Evolutionary conservation across 805 yeast genomes (phyloP), one percentile per base, ranked within the genome.

Genomic region (Teunomyces aglyptinius): DNA sequence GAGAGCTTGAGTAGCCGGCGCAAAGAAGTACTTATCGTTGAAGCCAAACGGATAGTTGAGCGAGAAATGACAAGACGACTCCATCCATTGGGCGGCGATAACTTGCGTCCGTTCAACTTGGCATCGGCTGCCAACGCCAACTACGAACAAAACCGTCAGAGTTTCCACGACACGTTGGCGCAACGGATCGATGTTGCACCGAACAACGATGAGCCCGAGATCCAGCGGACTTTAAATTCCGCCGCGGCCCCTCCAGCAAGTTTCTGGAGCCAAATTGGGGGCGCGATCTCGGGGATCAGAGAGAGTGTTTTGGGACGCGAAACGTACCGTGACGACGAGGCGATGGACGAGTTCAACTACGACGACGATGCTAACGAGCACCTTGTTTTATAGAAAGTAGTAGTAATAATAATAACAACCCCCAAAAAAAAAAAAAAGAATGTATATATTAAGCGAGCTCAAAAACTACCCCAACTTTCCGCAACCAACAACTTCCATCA

Each of bases 31-130:
- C 51, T 70, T 3, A 70, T 72, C 35, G 73, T 63, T 3, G 77
- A 72, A 53, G 76, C 75, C 10, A 72, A 70, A 47, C 47, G 76
- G n/a, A 67, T 70, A 3, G 59, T 71, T 5, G 55, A 64, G 34
- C 52, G 73, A 51, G 76, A 72, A 49, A 40, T 59, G 40, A 49
- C 57, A 13, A 64, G 60, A 38, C 57, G 73, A 31, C 56, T 54
- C 55, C 50, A 53, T 16, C 49, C 55, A 13, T 41, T 47, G 20
- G 38, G 53, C 2, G 27, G 33, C n/a, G 45, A 43, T 7, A 44
- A 49, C 6, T 51, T 65, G 38, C 53, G 74, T 8, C 60, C 64
- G 5, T 68, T 66, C 52, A 63, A 64, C 43, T 50, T 58, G 19
- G 49, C 58, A 1, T 43, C 43, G 19, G 62, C 64, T 8, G 65